These are phyloP conservation scores for Tylopilus cervinicoccineus DNA, from an alignment of 768 basidiomycete species.

Conservation along the genomic window DNA sequence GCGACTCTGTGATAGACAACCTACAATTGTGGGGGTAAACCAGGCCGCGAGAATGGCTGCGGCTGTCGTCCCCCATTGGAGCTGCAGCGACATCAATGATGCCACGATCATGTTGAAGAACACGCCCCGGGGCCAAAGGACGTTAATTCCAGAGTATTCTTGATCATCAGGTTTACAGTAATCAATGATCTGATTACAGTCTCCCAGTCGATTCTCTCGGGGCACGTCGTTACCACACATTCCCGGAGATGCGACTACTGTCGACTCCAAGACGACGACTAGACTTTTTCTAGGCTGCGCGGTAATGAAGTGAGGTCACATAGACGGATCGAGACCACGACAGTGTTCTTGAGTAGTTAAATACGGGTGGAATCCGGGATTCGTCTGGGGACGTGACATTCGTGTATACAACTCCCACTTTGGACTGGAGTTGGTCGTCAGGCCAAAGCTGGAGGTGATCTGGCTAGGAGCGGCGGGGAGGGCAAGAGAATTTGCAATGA, in stretches of 20 bases:
- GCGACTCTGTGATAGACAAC: not conserved
- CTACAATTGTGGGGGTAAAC: slow-evolving; percentile 30
- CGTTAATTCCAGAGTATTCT: not conserved
- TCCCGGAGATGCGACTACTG: not conserved
- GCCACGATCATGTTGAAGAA: slow-evolving; percentile 28
- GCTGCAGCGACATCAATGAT: slow-evolving; percentile 24
- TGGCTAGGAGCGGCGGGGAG: not conserved
- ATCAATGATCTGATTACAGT: slow-evolving; percentile 9
- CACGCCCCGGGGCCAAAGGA: slow-evolving; percentile 23
- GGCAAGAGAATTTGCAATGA: not conserved
- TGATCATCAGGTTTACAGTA: slow-evolving; percentile 17
- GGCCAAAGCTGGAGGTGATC: slow-evolving; percentile 6
- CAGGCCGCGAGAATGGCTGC: slow-evolving; percentile 28
- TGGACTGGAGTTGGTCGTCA: slow-evolving; percentile 14
- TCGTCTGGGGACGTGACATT: slow-evolving; percentile 22
- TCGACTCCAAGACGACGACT: slow-evolving; percentile 4
- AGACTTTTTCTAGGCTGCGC: slow-evolving; percentile 11
- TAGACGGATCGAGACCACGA: slow-evolving; percentile 20
- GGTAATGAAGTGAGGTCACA: slow-evolving; percentile 14
- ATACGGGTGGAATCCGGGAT: slow-evolving; percentile 21
- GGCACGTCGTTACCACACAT: slow-evolving; percentile 2
- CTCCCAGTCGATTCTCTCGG: slow-evolving; percentile 17
- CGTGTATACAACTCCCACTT: not conserved
- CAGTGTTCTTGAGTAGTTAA: slow-evolving; percentile 22
- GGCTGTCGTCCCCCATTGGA: slow-evolving; percentile 33